These are phyloP conservation scores for Ophiostoma populinum DNA, from an alignment of 2,329 filamentous ascomycete species.

Conservation along the genomic window DNA sequence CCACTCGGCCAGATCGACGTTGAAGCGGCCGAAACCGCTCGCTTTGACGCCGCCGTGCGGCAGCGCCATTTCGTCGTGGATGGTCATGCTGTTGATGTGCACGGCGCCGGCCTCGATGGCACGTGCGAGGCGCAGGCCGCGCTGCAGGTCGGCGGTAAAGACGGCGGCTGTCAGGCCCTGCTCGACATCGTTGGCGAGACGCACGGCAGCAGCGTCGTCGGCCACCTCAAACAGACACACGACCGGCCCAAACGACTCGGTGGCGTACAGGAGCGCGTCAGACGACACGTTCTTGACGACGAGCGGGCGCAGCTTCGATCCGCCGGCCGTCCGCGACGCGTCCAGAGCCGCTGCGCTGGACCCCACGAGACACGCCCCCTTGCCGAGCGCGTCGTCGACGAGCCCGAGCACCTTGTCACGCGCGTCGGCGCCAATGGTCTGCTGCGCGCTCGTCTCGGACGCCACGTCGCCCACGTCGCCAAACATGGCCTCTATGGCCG, in stretches of 20 bases:
- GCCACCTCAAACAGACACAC: constrained; percentile 50
- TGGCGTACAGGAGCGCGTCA: constrained; percentile 58
- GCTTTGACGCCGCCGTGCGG: constrained; percentile 52
- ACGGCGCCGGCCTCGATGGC: constrained; percentile 49
- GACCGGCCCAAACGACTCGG: constrained; percentile 62
- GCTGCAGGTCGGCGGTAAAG: constrained; percentile 51
- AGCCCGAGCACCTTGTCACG: constrained; percentile 1
- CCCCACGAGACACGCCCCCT: constrained; percentile 20
- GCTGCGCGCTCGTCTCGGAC: no score
- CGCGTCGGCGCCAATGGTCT: no score
- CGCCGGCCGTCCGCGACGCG: background rate
- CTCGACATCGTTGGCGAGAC: constrained; percentile 64
- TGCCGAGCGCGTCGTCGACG: background rate
- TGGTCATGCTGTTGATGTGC: constrained; percentile 48
- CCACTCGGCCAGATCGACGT: constrained; percentile 40
- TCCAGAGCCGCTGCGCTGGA: constrained; percentile 8
- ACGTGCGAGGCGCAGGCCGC: constrained; percentile 39
- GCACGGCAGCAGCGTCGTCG: constrained; percentile 54
- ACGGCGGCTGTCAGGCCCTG: constrained; percentile 59
- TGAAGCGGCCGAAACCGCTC: constrained; percentile 48
- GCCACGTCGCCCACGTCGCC: constrained; percentile 17
- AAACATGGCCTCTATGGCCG: background rate
- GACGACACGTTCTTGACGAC: constrained; percentile 42
- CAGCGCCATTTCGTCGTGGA: constrained; percentile 46
- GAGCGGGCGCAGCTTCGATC: constrained; percentile 31